Conservation (phyloP, 345 rosid species). For the Barbarea vulgaris region DNA sequence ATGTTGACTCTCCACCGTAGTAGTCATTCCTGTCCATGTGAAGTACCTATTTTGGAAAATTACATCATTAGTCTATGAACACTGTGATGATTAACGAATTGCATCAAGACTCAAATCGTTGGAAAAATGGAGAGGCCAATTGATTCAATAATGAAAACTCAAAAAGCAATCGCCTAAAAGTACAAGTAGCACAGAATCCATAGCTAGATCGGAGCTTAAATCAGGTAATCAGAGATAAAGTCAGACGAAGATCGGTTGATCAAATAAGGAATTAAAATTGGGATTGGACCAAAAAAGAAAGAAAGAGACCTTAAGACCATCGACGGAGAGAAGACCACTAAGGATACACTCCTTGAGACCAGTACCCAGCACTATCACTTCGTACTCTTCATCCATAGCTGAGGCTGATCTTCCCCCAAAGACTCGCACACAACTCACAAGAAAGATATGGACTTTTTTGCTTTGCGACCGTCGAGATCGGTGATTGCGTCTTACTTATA, state of each 20-base stretch:
- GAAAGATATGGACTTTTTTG: constrained; percentile 17
- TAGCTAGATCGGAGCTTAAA: constrained; percentile 17
- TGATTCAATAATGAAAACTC: neutral
- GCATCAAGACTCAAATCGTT: too few relatives aligned
- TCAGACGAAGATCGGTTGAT: constrained; percentile 27
- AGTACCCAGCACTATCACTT: constrained; percentile 89
- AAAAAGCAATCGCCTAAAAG: too few relatives aligned
- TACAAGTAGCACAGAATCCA: neutral
- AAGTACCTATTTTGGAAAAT: constrained; percentile 60
- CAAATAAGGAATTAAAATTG: neutral
- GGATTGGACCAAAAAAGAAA: neutral
- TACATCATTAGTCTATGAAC: neutral
- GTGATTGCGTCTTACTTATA: constrained; percentile 21
- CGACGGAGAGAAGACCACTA: constrained; percentile 98
- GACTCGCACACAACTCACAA: neutral
- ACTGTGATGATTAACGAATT: too few relatives aligned
- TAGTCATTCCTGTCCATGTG: constrained; percentile 99
- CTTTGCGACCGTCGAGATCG: constrained; percentile 4
- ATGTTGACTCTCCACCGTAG: constrained; percentile 98
- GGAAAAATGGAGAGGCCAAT: neutral
- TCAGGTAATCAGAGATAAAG: neutral
- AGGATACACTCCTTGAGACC: constrained; percentile 99
- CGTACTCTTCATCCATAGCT: constrained; percentile 92
- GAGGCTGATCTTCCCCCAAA: constrained; percentile 21
- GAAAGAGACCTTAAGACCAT: constrained; percentile 78